Evolutionary conservation across 768 basidiomycete genomes (phyloP), one percentile per base, ranked within the genome.

Genomic region (Glaciozyma antarctica): DNA sequence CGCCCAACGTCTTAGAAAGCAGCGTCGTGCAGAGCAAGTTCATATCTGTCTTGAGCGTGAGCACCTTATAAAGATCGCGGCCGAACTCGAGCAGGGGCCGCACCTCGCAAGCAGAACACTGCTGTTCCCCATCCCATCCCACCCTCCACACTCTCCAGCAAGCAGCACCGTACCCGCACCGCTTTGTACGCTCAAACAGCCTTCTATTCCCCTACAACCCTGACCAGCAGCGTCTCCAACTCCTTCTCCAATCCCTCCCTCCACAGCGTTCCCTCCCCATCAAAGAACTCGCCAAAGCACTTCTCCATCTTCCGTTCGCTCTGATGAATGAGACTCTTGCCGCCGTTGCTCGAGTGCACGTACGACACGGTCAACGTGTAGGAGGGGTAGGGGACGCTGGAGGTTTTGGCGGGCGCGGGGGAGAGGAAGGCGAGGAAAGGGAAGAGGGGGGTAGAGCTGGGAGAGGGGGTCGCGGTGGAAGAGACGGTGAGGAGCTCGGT

Each of bases 401-500:
- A 0, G 16, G 62, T 26, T 38, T 30, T 4, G 41, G 61, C 16
- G 5, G 51, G 4, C 44, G 49, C 4, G 21, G 67, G 22, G 5
- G 55, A n/a, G 24, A 45, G 43, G 21, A 44, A n/a, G 57, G 47
- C 3, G 61, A 48, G 15, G 67, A 49, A 59, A 60, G 64, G 38
- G 64, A 55, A 19, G 24, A 17, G 54, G 30, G 48, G 28, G 24
- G 9, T 2, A 7, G 41, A 22, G 32, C 7, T 17, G 21, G 54
- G n/a, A 32, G 54, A 24, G 15, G 13, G 49, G 21, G 19, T 22
- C 22, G 16, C 52, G 13, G 44, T 58, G 58, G 67, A 65, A 6
- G 63, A 62, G 58, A 65, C 43, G 26, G 58, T 58, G 34, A 68
- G 52, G n/a, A 38, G 44, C 30, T 68, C 63, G 28, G 67, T 68